A percentile compares a stretch with the other conserved stretches of the same genome.
phyloP scores from a whole-genome alignment of 345 rosid species.

The Lepidium africanum region DNA sequence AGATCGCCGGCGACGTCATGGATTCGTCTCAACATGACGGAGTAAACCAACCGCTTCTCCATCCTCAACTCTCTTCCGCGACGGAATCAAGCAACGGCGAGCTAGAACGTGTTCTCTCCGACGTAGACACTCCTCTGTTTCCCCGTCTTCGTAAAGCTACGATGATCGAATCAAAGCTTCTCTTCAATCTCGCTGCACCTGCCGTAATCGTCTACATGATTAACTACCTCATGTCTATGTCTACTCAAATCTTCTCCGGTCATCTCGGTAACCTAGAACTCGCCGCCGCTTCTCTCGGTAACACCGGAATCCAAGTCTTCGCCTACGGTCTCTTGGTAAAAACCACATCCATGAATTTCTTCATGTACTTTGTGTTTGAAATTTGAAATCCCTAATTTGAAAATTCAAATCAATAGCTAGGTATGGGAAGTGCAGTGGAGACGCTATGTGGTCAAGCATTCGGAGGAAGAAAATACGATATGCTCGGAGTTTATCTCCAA shows the following conservation, averaged over 20 bases:
- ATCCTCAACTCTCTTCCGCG: not conserved
- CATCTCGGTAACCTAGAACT: constrained; percentile 60
- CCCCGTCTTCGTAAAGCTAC: constrained; percentile 16
- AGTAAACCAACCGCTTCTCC: not conserved
- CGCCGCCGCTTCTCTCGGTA: constrained; percentile 60
- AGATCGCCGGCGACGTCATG: not conserved
- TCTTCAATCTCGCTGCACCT: constrained; percentile 44
- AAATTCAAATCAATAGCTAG: constrained; percentile 19
- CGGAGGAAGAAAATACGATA: constrained; percentile 44
- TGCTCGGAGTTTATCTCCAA: constrained; percentile 58
- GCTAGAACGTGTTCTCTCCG: constrained; percentile 21
- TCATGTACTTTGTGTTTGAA: too few relatives aligned
- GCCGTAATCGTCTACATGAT: constrained; percentile 51
- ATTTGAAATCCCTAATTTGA: too few relatives aligned
- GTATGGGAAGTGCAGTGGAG: constrained; percentile 73
- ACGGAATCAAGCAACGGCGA: constrained; percentile 9
- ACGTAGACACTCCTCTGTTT: constrained; percentile 16
- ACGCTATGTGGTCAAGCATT: constrained; percentile 69
- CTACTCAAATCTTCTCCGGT: constrained; percentile 51
- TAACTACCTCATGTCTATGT: constrained; percentile 49
- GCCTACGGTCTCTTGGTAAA: constrained; percentile 31
- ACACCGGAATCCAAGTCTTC: constrained; percentile 50
- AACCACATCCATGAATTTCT: too few relatives aligned
- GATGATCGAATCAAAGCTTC: constrained; percentile 30
- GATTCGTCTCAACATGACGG: constrained; percentile 4